Base-by-base conservation (phyloP, 192 early-diverging fungal species). In the Mortierella alpina region DNA sequence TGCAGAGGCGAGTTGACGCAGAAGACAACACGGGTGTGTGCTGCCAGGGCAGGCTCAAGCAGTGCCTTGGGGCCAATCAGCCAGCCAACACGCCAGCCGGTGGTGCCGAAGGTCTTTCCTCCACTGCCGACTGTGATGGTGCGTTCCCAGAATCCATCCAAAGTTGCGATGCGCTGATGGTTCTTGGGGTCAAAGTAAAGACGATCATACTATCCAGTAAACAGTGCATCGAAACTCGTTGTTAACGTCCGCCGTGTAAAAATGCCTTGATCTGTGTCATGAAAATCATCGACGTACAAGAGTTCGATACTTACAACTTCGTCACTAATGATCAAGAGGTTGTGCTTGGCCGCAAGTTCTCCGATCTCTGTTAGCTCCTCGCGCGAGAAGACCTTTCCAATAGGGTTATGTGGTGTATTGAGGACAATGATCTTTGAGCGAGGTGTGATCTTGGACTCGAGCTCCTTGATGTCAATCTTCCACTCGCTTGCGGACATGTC, bases 41-140 rank as follows among this genome's bases (percentile, higher is more conserved):
- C 95, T 23, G 95, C 85, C 73, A 96, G 91, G 5, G 91, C 85
- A 14, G 93, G 84, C 46, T 92, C 85, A 41, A 94, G 89, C 49
- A 98, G 67, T 17, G 90, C 83, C 17, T 84, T 86, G 22, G 93
- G 92, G 39, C 93, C 96, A 41, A 97, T 87, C 46, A 90, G 85
- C 97, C 97, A 98, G 49, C 97, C 97, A 49, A 98, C 88, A 67
- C 96, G 96, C 97, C 97, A 98, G 42, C 97, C 97, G 9, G 97
- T 98, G 15, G 95, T 92, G 44, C 95, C 97, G 84, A 97, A 95
- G 84, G 94, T 93, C 83, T 98, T 98, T 55, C 97, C 97, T 13
- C 93, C 92, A 49, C 92, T 94, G 12, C 96, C 95, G 23, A 97
- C 90, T n/a, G 96, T 96, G 53, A 98, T 91, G 6, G 97, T 97